phyloP scores from a whole-genome alignment of 2,329 filamentous ascomycete species.

The Phaeomoniella chlamydospora region DNA sequence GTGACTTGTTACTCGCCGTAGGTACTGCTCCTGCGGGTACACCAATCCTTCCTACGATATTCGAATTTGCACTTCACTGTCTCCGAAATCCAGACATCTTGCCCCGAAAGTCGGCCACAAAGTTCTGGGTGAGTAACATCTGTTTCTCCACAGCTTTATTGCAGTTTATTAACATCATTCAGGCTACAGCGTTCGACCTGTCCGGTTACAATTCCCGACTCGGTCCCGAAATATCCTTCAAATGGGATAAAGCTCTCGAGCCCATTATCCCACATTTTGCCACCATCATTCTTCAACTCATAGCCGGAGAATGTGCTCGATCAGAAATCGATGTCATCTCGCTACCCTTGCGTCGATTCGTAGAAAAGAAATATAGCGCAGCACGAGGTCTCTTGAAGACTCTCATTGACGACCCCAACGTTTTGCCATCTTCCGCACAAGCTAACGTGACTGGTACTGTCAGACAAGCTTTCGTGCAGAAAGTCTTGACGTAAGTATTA shows the following conservation, averaged over 20 bases:
- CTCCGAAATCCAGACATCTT: conserved; percentile 26
- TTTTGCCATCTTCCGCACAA: background rate
- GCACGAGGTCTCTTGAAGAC: background rate
- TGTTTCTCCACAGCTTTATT: background rate
- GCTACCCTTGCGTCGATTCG: conserved; percentile 23
- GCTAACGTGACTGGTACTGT: background rate
- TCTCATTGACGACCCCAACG: background rate
- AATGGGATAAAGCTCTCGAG: conserved; percentile 9
- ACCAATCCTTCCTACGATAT: conserved; percentile 16
- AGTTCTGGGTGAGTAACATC: conserved; percentile 23
- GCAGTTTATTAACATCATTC: background rate
- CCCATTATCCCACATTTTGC: conserved; percentile 22
- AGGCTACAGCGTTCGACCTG: background rate
- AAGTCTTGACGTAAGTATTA: background rate
- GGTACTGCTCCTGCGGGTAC: conserved; percentile 7
- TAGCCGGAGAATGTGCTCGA: conserved; percentile 27
- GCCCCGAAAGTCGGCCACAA: conserved; percentile 29
- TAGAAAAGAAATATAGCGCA: conserved; percentile 21
- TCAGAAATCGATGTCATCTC: conserved; percentile 27
- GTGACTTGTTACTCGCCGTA: conserved; percentile 21
- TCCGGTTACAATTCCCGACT: conserved; percentile 2
- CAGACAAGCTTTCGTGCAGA: background rate
- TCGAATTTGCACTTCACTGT: conserved; percentile 25
- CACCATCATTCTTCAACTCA: conserved; percentile 22
- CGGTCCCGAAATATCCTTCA: conserved; percentile 11